Evolutionary conservation across 2,329 filamentous ascomycete species (phyloP).

Genomic region (Colletotrichum lentis): DNA sequence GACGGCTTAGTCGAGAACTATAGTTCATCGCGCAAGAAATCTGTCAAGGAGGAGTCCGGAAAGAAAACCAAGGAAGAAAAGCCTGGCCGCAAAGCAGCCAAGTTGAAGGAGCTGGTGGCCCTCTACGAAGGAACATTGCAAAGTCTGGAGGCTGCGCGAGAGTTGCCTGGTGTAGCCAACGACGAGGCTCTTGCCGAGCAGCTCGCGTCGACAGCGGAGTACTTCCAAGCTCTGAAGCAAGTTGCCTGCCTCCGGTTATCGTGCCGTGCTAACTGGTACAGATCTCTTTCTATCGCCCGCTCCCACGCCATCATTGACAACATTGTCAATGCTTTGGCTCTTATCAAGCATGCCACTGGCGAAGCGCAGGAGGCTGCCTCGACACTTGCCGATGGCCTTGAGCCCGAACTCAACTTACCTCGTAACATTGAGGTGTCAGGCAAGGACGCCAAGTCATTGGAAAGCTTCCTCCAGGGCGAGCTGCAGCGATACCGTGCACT

Average conservation of each 20-base stretch:
- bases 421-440: constrained; percentile 74
- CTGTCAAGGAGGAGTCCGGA: constrained; percentile 57
- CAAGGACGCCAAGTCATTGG: constrained; percentile 66
- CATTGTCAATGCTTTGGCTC: constrained; percentile 81
- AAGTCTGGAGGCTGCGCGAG: constrained; percentile 88
- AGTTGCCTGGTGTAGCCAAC: constrained; percentile 87
- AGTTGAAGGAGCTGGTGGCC: constrained; percentile 85
- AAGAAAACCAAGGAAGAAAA: constrained; percentile 66
- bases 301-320: constrained; percentile 80
- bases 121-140: constrained; percentile 92
- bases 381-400: constrained; percentile 48
- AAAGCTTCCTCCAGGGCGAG: constrained; percentile 71
- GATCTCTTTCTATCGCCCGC: constrained; percentile 83
- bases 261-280: constrained; percentile 47
- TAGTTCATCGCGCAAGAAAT: constrained; percentile 55
- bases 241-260: constrained; percentile 41
- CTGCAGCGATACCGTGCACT: constrained; percentile 84
- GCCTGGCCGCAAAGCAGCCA: constrained; percentile 77
- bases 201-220: constrained; percentile 78
- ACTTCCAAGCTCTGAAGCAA: constrained; percentile 90
- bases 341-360: constrained; percentile 76
- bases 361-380: constrained; percentile 63
- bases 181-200: constrained; percentile 79
- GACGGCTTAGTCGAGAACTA: constrained; percentile 74
- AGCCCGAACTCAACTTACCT: constrained; percentile 52